Evolutionary conservation across 192 early-diverging fungal species (phyloP), one percentile per base, ranked within the genome.

Genomic region (Backusella westeae): DNA sequence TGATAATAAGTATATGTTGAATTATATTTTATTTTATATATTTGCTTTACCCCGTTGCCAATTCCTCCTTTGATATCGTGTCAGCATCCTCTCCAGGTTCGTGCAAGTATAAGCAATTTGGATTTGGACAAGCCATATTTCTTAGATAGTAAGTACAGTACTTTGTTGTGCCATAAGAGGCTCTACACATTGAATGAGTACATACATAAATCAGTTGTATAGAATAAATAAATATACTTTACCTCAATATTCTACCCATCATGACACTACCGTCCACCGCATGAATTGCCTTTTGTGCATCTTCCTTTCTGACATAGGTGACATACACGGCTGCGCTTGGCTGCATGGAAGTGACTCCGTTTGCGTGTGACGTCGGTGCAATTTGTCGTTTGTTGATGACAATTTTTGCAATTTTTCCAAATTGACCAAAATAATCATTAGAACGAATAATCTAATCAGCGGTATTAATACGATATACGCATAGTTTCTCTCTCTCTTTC

Each of bases 381-480:
- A 73, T 67, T 23, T 53, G 71, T 72, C 93, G 89, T 44, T 94
- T 88, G 77, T 97, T 97, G 73, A 99, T 91, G 36, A 97, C 94
- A 42, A 98, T 91, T 76, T 96, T 93, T 76, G 90, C 89, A 72
- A 99, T 97, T 75, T 96, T 98, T 49, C 98, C 98, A 83, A 95
- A 99, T 85, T 99, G 97, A 10, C 98, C 98, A 91, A 99, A 98
- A 83, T 96, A 99, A 46, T 98, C 96, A 53, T 91, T 88, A 46
- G 90, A 89, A 70, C 92, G 87, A 66, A 99, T 81, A 23, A 86
- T 90, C 85, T 94, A 83, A 38, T 77, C 78, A 70, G 46, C 34
- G 26, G 14, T n/a, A 34, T 75, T 19, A 46, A 39, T 36, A 53
- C 9, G 83, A 39, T 90, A 46, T 75, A 32, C 32, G 1, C 2